phyloP scores from a whole-genome alignment of 805 yeast genomes.

The Candida maris region DNA sequence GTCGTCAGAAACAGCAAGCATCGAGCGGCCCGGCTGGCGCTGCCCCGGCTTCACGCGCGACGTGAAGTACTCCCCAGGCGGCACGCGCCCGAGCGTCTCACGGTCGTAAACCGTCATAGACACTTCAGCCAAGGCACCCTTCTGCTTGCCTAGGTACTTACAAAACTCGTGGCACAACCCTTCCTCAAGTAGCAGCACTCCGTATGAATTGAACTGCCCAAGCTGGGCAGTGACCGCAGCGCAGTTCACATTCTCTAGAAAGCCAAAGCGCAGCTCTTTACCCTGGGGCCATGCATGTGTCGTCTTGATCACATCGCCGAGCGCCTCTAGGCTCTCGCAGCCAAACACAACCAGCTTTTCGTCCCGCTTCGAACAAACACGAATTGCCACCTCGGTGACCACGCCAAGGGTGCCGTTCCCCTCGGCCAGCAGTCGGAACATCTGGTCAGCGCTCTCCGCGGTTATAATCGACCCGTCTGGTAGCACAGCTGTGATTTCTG shows the following conservation, averaged over 20 bases:
- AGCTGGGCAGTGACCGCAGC: neutral
- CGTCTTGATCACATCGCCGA: constrained; percentile 9
- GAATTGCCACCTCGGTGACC: constrained; percentile 18
- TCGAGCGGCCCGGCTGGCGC: neutral
- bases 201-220: neutral
- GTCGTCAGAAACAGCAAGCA: neutral
- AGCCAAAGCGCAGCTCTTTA: constrained; percentile 4
- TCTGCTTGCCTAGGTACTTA: neutral
- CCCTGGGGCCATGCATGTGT: neutral
- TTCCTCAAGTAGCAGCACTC: constrained; percentile 1
- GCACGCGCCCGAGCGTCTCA: neutral
- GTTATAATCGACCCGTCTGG: constrained; percentile 26
- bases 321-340: constrained; percentile 10
- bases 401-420: constrained; percentile 15
- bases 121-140: neutral
- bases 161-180: neutral
- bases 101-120: neutral
- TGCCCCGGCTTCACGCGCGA: neutral
- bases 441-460: constrained; percentile 1
- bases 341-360: constrained; percentile 18
- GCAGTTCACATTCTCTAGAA: constrained; percentile 8
- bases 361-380: neutral
- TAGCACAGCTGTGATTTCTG: constrained; percentile 21
- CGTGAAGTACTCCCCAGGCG: constrained; percentile 1
- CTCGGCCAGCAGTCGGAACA: constrained; percentile 13